Evolutionary conservation across 2,329 filamentous ascomycete genomes (phyloP).

Genomic region (Hypoxylon sp.): DNA sequence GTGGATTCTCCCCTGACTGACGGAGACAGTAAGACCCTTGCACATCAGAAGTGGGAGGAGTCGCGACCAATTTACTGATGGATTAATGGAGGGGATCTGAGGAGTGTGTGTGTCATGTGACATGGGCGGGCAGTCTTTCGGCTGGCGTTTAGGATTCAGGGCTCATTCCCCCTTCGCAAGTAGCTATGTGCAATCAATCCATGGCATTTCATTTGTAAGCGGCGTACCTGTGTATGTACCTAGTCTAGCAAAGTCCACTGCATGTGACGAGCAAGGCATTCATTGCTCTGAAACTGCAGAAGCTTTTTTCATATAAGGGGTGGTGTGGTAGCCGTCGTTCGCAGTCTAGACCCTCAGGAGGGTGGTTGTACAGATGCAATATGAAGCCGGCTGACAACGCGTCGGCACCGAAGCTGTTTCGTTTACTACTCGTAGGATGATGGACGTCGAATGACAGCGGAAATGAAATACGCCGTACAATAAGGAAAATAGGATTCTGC

Average conservation of each 20-base stretch:
- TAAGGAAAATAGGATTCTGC: neutral
- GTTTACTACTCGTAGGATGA: neutral
- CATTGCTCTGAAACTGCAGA: neutral
- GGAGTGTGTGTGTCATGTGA: constrained; percentile 1
- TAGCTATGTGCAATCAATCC: constrained; percentile 16
- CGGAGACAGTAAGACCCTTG: constrained; percentile 9
- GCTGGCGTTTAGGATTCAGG: constrained; percentile 27
- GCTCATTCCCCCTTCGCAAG: constrained; percentile 8
- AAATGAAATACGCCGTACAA: neutral
- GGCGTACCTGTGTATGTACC: constrained; percentile 1
- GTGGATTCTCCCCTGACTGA: constrained; percentile 51
- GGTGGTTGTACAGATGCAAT: neutral
- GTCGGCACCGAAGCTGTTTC: neutral
- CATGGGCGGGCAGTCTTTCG: constrained; percentile 4
- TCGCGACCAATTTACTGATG: constrained; percentile 56
- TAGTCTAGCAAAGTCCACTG: neutral
- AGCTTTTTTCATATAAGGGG: neutral
- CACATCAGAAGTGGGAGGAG: constrained; percentile 59
- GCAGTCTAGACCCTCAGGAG: neutral
- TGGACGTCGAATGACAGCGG: neutral
- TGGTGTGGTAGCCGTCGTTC: neutral
- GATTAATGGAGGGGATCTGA: constrained; percentile 23
- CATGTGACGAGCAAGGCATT: neutral
- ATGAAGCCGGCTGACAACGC: neutral
- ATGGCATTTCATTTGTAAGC: constrained; percentile 23